Percentiles rank a stretch among this genome's conserved stretches.
Evolutionary conservation across 345 rosid genomes (phyloP).

Genomic region (Euphorbia pulcherrima): DNA sequence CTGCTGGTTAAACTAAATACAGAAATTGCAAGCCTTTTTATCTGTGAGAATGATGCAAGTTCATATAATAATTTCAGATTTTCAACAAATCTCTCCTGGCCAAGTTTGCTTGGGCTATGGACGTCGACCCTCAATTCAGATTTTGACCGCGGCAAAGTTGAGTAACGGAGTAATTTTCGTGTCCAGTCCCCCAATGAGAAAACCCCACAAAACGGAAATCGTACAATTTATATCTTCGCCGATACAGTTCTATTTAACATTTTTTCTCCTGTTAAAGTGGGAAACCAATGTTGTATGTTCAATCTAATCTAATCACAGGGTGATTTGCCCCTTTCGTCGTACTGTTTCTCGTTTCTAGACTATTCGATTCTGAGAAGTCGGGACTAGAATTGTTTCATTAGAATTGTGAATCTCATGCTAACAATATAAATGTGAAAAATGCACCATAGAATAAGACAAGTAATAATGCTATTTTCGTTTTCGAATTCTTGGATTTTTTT

Average conservation of each 20-base stretch:
- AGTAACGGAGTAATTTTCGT: not conserved
- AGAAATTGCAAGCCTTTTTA: not conserved
- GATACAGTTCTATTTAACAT: constrained; percentile 11
- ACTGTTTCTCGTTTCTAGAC: constrained; percentile 3
- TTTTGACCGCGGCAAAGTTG: constrained; percentile 41
- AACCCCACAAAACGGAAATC: not conserved
- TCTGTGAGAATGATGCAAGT: not conserved
- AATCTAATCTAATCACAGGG: constrained; percentile 32
- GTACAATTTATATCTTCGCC: not conserved
- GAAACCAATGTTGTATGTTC: constrained; percentile 20
- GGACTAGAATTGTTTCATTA: constrained; percentile 7
- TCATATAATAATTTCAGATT: constrained; percentile 42
- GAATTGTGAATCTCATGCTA: constrained; percentile 4
- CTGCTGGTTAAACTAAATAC: not conserved
- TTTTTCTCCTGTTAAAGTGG: constrained; percentile 17
- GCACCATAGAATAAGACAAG: not conserved
- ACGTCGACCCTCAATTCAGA: constrained; percentile 85
- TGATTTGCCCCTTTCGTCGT: constrained; percentile 12
- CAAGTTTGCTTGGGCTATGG: constrained; percentile 96
- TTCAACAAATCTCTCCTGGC: constrained; percentile 91
- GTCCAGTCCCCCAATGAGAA: not conserved
- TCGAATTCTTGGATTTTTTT: not conserved
- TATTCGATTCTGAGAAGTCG: not conserved
- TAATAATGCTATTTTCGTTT: not conserved
- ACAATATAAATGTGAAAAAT: constrained; percentile 10